Evolutionary conservation across 345 rosid genomes (phyloP), one percentile per base, ranked within the genome.

Genomic region (Arabis alpina): DNA sequence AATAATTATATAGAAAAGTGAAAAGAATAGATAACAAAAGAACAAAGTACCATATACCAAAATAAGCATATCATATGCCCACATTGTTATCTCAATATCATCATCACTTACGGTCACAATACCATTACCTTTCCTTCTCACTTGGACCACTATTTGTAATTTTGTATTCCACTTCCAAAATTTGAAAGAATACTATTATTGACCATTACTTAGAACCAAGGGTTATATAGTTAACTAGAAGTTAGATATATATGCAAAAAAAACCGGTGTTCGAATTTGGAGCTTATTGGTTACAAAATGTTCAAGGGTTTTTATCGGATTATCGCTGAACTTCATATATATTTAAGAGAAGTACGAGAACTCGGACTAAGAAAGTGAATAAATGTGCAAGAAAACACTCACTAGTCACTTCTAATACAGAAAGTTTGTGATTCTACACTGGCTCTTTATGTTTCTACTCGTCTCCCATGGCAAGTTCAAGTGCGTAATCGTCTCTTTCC

Each of bases 401-500:
- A 65, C 59, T 64, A 40, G 45, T 73, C 52, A 39, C 60, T 40
- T 56, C 51, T 49, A 49, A 57, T 56, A 64, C 51, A 72, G 9
- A 72, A 2, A 15, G 19, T 51, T 30, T 15, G 9, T 34, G 16
- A 54, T 28, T 28, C 25, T 68, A 23, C 43, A 42, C 16, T 19
- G 28, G 5, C 44, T 37, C 25, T 25, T 49, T 32, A 16, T 16
- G 12, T 45, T 45, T 62, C 77, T 77, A 93, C 73, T 93, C 98
- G 69, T 93, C 98, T 59, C 73, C 97, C 91, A 86, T 78, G 55
- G 98, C 96, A 53, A 93, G 78, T 85, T 93, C 98, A 64, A 93
- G 77, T 10, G 98, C 98, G 61, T 90, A 93, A 72, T 93, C 96
- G 14, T 93, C 98, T 72, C 97, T 86, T 56, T 93, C 98, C 97